A percentile compares a stretch with the other conserved stretches of the same genome.
These are phyloP conservation scores for Cucurbita maxima DNA, from an alignment of 306 rosid species.

Conservation along the genomic window DNA sequence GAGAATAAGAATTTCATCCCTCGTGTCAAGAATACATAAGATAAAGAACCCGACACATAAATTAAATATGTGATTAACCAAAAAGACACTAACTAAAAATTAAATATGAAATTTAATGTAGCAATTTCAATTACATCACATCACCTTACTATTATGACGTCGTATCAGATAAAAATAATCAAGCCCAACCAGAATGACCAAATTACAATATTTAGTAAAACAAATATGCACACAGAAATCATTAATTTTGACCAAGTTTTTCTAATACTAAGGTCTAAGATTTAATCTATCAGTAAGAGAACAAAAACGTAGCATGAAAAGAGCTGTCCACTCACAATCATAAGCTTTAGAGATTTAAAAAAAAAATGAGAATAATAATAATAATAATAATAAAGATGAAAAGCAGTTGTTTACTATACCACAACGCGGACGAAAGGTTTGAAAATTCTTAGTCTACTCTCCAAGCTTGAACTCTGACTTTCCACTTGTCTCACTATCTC, in stretches of 20 bases:
- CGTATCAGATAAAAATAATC: neutral
- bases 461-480: conserved; percentile 1
- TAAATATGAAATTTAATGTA: neutral
- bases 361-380: too few species aligned
- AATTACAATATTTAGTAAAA: neutral
- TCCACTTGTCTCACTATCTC: neutral
- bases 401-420: neutral
- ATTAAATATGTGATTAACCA: neutral
- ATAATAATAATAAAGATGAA: neutral
- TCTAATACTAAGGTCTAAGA: neutral
- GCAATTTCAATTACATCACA: neutral
- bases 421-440: conserved; percentile 8
- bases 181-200: neutral
- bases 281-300: neutral
- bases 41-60: neutral
- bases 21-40: too few species aligned
- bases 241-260: neutral
- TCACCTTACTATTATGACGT: neutral
- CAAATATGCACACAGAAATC: neutral
- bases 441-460: conserved; percentile 7
- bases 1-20: too few species aligned
- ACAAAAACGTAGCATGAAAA: neutral
- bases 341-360: neutral
- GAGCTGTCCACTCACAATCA: neutral
- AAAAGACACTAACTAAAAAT: neutral